Evolutionary conservation across 108 stramenopile genomes (phyloP), one percentile per base, ranked within the genome.

Genomic region (Skeletonema costatum): DNA sequence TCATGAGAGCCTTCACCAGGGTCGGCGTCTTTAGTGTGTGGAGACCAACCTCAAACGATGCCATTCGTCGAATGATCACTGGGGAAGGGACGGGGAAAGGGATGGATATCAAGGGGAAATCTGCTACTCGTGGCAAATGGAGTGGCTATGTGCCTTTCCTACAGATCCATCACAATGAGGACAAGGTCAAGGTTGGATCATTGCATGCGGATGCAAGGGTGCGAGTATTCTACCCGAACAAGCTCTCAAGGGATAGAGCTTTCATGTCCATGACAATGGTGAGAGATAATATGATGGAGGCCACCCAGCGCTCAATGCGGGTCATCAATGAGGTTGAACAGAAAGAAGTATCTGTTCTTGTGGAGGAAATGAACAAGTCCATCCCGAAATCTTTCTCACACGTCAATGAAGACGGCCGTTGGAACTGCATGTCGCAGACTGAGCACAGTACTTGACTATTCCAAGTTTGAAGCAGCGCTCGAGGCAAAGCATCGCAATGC

Each of bases 1-100:
- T 44, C 11, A 53, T 29, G 44, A 17, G 50, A 44, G 46, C 46
- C 3, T 62, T 59, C 60, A 25, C 5, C 19, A 62, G 35, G 19
- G 60, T 36, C 14, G 35, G 60, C n/a, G 69, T 59, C 63, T 73
- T 73, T 19, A 33, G n/a, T 59, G 63, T 73, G 5, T 73, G 71
- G 71, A 12, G 71, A 10, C 71, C 71, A 25, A 73, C 71, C 12
- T 32, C 30, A 13, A 32, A 63, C 35, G 71, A 73, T 11, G 61
- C 71, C 29, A 63, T 73, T 13, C 29, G 32, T 14, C 19, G 31
- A 11, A 73, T 73, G 71, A 33, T 73, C 13, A 29, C 39, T 16
- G 71, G 71, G 13, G 63, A 33, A 12, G 71, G 30, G 1, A 59
- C 53, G 63, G 71, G 71, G n/a, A 73, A 73, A 59, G 63, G 71